phyloP scores from a whole-genome alignment of 805 yeast species.

The Starmera caribaea region DNA sequence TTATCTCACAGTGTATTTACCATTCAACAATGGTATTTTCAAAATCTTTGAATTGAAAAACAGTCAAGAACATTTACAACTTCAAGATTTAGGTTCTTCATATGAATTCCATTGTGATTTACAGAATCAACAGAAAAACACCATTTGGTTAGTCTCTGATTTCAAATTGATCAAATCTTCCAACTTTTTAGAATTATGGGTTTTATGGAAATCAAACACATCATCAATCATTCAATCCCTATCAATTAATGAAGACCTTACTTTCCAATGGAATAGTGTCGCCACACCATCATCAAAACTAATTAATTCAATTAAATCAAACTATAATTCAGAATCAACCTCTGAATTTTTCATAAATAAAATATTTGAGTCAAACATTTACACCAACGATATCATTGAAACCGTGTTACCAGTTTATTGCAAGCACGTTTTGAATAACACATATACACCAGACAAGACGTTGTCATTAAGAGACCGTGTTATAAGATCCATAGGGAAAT shows the following conservation, averaged over 20 bases:
- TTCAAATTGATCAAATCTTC: constrained; percentile 21
- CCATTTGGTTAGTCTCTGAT: constrained; percentile 42
- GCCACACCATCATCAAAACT: constrained; percentile 3
- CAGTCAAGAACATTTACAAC: constrained; percentile 7
- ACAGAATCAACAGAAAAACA: constrained; percentile 21
- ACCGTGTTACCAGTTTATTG: constrained; percentile 46
- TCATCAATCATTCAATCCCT: constrained; percentile 35
- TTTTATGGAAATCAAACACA: constrained; percentile 58
- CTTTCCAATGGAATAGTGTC: constrained; percentile 15
- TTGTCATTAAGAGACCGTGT: constrained; percentile 26
- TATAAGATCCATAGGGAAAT: constrained; percentile 21
- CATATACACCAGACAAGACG: constrained; percentile 10
- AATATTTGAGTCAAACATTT: constrained; percentile 40
- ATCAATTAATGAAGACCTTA: constrained; percentile 17
- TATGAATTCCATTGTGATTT: constrained; percentile 18
- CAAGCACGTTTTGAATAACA: constrained; percentile 27
- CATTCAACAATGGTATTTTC: constrained; percentile 33
- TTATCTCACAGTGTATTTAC: constrained; percentile 28
- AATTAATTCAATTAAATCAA: constrained; percentile 18
- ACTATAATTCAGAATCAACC: constrained; percentile 20
- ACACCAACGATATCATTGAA: constrained; percentile 36
- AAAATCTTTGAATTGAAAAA: constrained; percentile 26
- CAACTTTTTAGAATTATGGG: constrained; percentile 23
- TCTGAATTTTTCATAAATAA: constrained; percentile 32
- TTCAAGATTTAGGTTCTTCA: constrained; percentile 18